Percentiles rank a stretch among this genome's conserved stretches.
Evolutionary conservation across 2,329 filamentous ascomycete species (phyloP).

Genomic region (Thermothelomyces thermophilus): DNA sequence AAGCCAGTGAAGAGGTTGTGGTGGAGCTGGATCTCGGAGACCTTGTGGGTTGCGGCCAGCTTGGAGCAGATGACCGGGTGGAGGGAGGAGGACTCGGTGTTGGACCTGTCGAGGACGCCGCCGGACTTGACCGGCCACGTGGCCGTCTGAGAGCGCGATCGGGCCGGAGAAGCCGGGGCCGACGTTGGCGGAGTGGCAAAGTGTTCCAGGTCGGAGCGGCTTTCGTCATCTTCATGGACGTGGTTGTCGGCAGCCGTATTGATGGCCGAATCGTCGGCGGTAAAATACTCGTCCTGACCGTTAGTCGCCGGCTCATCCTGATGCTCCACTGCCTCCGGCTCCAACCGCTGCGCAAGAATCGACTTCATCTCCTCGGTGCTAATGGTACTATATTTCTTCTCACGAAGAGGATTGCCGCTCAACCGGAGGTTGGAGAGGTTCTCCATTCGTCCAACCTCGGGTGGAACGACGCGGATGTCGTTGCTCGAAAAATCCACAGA

Average conservation of each 20-base stretch:
- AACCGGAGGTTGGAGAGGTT: conserved; percentile 67
- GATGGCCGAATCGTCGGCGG: background rate
- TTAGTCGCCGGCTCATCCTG: conserved; percentile 15
- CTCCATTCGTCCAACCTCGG: conserved; percentile 74
- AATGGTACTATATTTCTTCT: conserved; percentile 79
- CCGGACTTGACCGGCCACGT: conserved; percentile 50
- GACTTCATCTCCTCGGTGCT: conserved; percentile 75
- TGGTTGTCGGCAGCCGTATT: background rate
- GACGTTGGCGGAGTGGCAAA: conserved; percentile 54
- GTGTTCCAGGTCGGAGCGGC: conserved; percentile 46
- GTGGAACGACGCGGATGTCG: conserved; percentile 67
- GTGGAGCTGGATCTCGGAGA: conserved; percentile 60
- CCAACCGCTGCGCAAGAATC: conserved; percentile 59
- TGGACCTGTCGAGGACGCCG: conserved; percentile 64
- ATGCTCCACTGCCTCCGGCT: conserved; percentile 43
- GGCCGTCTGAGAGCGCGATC: conserved; percentile 43
- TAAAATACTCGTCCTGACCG: background rate
- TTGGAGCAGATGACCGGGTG: conserved; percentile 52
- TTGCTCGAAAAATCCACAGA: conserved; percentile 82
- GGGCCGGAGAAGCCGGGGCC: conserved; percentile 42
- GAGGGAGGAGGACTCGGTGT: conserved; percentile 55
- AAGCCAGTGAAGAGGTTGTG: conserved; percentile 69
- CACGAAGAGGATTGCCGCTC: conserved; percentile 81
- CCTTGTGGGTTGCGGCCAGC: conserved; percentile 45
- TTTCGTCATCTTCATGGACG: conserved; percentile 36